Percentiles rank a stretch among this genome's conserved stretches.
Evolutionary conservation across 352 stramenopile genomes (phyloP).

Genomic region (Vaucheria bursata): DNA sequence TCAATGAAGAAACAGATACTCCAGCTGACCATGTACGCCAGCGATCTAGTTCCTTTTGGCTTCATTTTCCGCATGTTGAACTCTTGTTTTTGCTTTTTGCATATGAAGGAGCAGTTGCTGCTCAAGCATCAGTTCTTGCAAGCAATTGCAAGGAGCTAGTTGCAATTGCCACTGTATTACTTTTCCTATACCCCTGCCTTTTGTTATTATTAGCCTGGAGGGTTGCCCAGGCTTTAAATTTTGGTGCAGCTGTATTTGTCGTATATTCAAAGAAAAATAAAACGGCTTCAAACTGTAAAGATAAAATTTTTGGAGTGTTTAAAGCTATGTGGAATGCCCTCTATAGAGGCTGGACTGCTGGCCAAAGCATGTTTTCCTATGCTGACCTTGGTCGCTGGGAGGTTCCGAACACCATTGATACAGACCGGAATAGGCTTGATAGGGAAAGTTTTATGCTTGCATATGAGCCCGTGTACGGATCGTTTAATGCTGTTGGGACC

Average conservation of each 20-base stretch:
- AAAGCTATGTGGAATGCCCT: background rate
- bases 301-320: too few relatives aligned
- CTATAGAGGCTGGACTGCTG: background rate
- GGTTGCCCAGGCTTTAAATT: background rate
- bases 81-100: conserved; percentile 4
- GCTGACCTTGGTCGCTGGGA: background rate
- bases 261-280: too few relatives aligned
- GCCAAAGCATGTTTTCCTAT: background rate
- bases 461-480: conserved; percentile 3
- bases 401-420: background rate
- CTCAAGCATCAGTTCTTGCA: background rate
- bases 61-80: background rate
- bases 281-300: too few relatives aligned
- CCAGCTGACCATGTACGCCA: conserved; percentile 9
- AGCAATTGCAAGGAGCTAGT: background rate
- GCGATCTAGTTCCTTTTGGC: conserved; percentile 23
- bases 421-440: background rate
- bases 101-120: background rate
- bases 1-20: background rate
- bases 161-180: background rate
- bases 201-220: background rate
- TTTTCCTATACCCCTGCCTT: background rate
- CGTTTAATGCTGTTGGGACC: background rate
- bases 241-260: background rate
- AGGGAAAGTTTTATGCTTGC: background rate